phyloP scores from a whole-genome alignment of 345 rosid genomes.

The Mallotus nudiflorus region DNA sequence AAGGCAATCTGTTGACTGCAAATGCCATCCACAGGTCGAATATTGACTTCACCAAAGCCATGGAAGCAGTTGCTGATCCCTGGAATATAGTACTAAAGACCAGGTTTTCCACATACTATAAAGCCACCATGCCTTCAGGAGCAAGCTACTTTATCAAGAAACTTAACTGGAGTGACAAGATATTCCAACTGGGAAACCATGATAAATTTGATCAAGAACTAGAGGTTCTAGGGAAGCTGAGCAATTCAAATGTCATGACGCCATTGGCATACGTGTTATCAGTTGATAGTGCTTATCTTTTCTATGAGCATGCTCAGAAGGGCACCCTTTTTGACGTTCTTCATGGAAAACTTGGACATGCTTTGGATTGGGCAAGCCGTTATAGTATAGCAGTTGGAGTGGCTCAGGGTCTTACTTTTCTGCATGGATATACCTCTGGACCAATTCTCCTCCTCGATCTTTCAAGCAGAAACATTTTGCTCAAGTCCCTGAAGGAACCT shows the following conservation, averaged over 20 bases:
- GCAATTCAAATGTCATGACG: slow-evolving; percentile 76
- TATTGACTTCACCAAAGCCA: slow-evolving; percentile 65
- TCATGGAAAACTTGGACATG: slow-evolving; percentile 45
- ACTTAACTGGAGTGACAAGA: slow-evolving; percentile 75
- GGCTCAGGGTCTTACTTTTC: slow-evolving; percentile 81
- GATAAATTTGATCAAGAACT: slow-evolving; percentile 66
- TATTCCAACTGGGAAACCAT: slow-evolving; percentile 65
- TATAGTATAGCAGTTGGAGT: slow-evolving; percentile 79
- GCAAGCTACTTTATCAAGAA: slow-evolving; percentile 66
- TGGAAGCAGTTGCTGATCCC: slow-evolving; percentile 59
- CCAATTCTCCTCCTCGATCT: slow-evolving; percentile 79
- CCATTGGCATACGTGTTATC: slow-evolving; percentile 81
- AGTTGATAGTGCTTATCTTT: slow-evolving; percentile 62
- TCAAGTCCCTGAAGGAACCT: slow-evolving; percentile 77
- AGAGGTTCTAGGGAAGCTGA: slow-evolving; percentile 66
- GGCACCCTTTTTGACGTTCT: slow-evolving; percentile 63
- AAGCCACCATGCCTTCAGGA: slow-evolving; percentile 75
- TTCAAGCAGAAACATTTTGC: slow-evolving; percentile 70
- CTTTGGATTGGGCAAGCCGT: slow-evolving; percentile 83
- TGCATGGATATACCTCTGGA: slow-evolving; percentile 62
- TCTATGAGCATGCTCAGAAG: slow-evolving; percentile 62
- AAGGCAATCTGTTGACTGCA: slow-evolving; percentile 57
- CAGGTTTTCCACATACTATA: slow-evolving; percentile 72
- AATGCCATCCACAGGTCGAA: slow-evolving; percentile 57
- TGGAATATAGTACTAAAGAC: slow-evolving; percentile 48